A percentile compares a stretch with the other conserved stretches of the same genome.
Conservation (phyloP, 208 protist genomes). For the Trypanosoma mega region DNA sequence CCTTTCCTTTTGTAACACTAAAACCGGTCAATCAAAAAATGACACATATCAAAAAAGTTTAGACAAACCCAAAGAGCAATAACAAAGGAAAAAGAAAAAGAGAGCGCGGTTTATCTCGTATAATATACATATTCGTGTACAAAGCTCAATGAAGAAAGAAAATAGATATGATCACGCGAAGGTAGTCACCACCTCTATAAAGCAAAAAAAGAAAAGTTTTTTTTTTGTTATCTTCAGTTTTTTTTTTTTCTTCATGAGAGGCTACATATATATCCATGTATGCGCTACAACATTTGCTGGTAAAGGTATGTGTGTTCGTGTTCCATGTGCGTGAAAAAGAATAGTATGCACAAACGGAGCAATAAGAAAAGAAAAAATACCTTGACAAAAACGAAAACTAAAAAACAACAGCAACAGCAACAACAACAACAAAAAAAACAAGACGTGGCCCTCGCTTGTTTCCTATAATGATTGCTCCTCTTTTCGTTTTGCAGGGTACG, state of each 20-base stretch:
- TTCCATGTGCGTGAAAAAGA: too few relatives aligned
- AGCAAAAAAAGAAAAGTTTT: slow-evolving; percentile 3
- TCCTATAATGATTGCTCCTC: background rate
- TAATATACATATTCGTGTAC: too few relatives aligned
- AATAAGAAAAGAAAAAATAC: slow-evolving; percentile 17
- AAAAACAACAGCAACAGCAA: slow-evolving; percentile 6
- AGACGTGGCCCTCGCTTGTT: slow-evolving; percentile 20
- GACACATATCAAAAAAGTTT: slow-evolving; percentile 1
- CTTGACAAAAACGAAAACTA: slow-evolving; percentile 18
- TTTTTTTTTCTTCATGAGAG: too few relatives aligned
- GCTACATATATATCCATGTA: too few relatives aligned
- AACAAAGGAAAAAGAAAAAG: background rate
- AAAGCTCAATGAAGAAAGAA: too few relatives aligned
- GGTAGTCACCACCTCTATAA: too few relatives aligned
- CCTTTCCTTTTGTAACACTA: background rate
- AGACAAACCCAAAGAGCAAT: background rate
- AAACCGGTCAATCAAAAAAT: background rate
- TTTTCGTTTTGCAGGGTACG: too few relatives aligned
- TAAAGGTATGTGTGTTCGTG: too few relatives aligned
- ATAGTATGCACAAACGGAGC: slow-evolving; percentile 13
- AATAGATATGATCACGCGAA: too few relatives aligned
- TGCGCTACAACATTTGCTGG: too few relatives aligned
- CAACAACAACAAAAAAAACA: slow-evolving; percentile 1
- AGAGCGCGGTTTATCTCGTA: too few relatives aligned
- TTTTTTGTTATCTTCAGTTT: too few relatives aligned